Conservation (phyloP, 192 early-diverging fungal genomes). For the Anaeromyces robustus region DNA sequence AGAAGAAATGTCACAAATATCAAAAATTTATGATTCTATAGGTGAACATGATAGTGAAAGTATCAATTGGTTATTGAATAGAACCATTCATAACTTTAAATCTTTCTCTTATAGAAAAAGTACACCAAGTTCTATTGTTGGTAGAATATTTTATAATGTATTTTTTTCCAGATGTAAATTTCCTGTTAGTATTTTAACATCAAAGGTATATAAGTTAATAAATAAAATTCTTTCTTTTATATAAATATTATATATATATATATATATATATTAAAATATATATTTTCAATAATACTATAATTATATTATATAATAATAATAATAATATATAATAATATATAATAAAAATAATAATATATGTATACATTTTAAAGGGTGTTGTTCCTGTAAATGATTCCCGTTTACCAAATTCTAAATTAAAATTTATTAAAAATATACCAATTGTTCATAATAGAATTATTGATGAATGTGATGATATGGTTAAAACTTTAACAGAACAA, state of each 20-base stretch:
- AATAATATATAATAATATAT: too few species aligned
- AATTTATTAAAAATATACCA: conserved; percentile 50
- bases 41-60: too few species aligned
- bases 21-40: conserved; percentile 13
- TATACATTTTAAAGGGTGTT: too few species aligned
- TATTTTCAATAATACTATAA: too few species aligned
- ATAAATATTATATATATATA: too few species aligned
- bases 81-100: too few species aligned
- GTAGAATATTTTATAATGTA: conserved; percentile 29
- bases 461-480: conserved; percentile 30
- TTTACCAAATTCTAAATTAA: conserved; percentile 38
- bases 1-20: conserved; percentile 50
- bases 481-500: conserved; percentile 27
- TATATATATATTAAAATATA: too few species aligned
- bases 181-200: conserved; percentile 44
- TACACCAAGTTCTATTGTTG: conserved; percentile 53
- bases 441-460: conserved; percentile 31
- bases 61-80: too few species aligned
- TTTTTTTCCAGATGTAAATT: conserved; percentile 35
- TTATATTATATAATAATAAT: too few species aligned
- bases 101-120: conserved; percentile 1
- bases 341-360: too few species aligned
- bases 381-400: conserved; percentile 28
- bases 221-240: too few species aligned
- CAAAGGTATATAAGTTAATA: conserved; percentile 4